phyloP scores from a whole-genome alignment of 169 alveolate genomes.

The Amoebophrya sp. region DNA sequence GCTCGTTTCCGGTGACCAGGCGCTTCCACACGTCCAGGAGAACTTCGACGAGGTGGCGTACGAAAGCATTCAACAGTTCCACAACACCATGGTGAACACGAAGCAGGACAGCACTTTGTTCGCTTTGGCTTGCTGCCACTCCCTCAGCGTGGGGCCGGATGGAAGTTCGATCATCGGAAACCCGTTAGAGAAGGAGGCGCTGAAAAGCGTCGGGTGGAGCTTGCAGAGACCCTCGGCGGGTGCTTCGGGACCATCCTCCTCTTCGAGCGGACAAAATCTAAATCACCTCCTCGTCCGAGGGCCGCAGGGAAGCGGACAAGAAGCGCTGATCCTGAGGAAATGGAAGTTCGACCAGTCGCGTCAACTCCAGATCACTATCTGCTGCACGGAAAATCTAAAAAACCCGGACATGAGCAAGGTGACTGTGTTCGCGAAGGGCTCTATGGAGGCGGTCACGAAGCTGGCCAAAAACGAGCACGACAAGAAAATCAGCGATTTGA shows the following conservation, averaged over 20 bases:
- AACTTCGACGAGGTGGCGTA: too few species aligned
- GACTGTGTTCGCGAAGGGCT: background rate
- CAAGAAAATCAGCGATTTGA: background rate
- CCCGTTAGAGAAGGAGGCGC: background rate
- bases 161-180: background rate
- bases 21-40: too few species aligned
- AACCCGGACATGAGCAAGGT: background rate
- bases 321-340: background rate
- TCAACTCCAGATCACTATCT: background rate
- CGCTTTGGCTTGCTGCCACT: background rate
- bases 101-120: background rate
- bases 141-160: background rate
- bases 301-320: background rate
- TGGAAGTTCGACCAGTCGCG: background rate
- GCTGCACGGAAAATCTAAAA: background rate
- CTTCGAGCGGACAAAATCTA: background rate
- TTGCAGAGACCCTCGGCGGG: background rate
- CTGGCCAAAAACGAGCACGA: background rate
- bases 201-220: background rate
- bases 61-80: background rate
- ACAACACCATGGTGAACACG: background rate
- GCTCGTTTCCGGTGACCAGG: too few species aligned
- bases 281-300: background rate
- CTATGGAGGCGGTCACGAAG: background rate
- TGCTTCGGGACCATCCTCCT: background rate